Conservation (phyloP, 202 grass and related monocot genomes). For the Zizania palustris region DNA sequence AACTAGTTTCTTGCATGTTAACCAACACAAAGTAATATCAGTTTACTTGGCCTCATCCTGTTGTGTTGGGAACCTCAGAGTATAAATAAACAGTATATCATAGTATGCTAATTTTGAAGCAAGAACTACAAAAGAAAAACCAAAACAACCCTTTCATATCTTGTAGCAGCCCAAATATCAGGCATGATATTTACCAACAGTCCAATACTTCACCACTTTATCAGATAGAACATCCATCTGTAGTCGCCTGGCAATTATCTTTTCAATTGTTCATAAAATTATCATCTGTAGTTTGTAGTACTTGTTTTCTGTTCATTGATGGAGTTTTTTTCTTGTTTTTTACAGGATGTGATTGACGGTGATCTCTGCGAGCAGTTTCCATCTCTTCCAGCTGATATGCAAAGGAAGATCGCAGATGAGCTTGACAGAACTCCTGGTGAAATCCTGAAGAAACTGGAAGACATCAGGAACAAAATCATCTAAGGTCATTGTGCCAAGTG, state of each 20-base stretch:
- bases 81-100: not conserved
- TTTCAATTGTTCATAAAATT: no score
- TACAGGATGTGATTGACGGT: constrained; percentile 96
- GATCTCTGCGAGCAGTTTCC: constrained; percentile 96
- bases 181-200: constrained; percentile 1
- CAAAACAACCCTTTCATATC: not conserved
- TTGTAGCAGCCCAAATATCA: not conserved
- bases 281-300: not conserved
- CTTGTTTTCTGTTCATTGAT: constrained; percentile 25
- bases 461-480: constrained; percentile 97
- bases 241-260: no score
- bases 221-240: constrained; percentile 1
- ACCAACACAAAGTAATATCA: constrained; percentile 4
- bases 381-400: constrained; percentile 87
- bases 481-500: constrained; percentile 18
- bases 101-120: not conserved
- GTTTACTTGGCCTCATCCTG: not conserved
- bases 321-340: constrained; percentile 32
- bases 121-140: constrained; percentile 23
- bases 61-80: not conserved
- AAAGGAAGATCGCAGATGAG: constrained; percentile 96
- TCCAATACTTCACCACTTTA: constrained; percentile 6
- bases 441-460: constrained; percentile 98
- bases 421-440: constrained; percentile 87
- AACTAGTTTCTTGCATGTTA: not conserved